phyloP scores from a whole-genome alignment of 163 green algal species.

The Chlamydomonas reinhardtii region DNA sequence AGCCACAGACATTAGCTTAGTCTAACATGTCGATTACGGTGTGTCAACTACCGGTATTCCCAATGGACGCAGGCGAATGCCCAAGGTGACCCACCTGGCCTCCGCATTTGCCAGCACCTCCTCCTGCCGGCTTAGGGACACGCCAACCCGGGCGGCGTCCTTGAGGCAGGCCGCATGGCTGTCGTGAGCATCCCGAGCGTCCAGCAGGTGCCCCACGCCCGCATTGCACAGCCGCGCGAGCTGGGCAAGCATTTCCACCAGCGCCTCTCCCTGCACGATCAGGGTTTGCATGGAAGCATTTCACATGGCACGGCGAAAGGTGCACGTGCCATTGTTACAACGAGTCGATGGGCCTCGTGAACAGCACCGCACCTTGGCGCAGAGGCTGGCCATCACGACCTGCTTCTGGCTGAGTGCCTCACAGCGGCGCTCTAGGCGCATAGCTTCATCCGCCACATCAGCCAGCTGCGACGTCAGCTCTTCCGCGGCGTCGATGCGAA shows the following conservation, averaged over 20 bases:
- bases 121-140: conserved; percentile 13
- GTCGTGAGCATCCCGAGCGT: conserved; percentile 11
- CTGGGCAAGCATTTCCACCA: conserved; percentile 20
- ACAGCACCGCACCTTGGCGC: conserved; percentile 23
- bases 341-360: background rate
- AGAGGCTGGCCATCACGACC: conserved; percentile 1
- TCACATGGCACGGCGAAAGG: too few relatives aligned
- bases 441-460: background rate
- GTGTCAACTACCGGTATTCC: too few relatives aligned
- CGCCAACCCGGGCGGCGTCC: background rate
- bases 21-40: too few relatives aligned
- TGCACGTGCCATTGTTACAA: too few relatives aligned
- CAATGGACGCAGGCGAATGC: too few relatives aligned
- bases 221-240: conserved; percentile 21
- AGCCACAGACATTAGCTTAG: background rate
- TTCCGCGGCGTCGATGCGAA: conserved; percentile 13
- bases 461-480: conserved; percentile 25
- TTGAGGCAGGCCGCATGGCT: background rate
- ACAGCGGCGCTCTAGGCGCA: background rate
- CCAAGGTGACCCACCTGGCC: background rate
- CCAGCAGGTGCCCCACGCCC: conserved; percentile 2
- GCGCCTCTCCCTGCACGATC: background rate
- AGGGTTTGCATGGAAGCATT: background rate
- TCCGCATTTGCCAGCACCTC: background rate
- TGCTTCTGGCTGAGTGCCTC: background rate